Percentiles rank a stretch among this genome's conserved stretches.
Conservation (phyloP, 768 basidiomycete species). For the Amanita rimosa region DNA sequence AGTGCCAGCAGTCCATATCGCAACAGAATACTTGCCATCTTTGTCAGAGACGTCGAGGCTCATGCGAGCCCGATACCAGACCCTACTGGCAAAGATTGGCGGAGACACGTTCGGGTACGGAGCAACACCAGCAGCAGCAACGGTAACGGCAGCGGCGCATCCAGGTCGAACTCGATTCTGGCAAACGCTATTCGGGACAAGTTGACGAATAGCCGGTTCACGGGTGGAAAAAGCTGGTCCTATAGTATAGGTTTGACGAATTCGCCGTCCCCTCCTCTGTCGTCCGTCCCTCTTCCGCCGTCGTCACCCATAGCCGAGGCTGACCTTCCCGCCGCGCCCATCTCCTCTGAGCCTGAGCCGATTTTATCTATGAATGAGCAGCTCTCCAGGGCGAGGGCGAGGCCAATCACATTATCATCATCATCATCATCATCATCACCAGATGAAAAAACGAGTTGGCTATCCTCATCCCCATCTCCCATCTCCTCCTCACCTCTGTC, state of each 20-base stretch:
- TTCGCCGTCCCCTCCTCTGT: neutral
- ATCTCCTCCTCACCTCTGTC: neutral
- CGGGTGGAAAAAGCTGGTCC: too few species aligned
- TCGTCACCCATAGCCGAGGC: neutral
- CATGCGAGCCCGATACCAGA: conserved; percentile 38
- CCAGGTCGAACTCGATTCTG: neutral
- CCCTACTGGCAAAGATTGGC: conserved; percentile 42
- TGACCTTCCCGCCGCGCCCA: neutral
- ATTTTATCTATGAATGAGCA: neutral
- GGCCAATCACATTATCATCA: too few species aligned
- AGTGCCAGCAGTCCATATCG: conserved; percentile 48
- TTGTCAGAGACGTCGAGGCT: conserved; percentile 66
- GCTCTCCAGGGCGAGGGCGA: too few species aligned
- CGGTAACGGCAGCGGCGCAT: neutral
- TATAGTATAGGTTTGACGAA: neutral
- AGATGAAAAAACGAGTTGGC: neutral
- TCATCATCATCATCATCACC: too few species aligned
- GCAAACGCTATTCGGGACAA: neutral
- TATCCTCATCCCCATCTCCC: neutral
- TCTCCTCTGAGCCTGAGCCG: neutral
- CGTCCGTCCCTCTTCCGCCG: neutral
- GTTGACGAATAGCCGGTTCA: neutral
- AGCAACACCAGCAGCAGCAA: conserved; percentile 6
- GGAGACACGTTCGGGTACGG: conserved; percentile 12
- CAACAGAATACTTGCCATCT: conserved; percentile 63